phyloP scores from a whole-genome alignment of 1,284 basidiomycete genomes.

The Tylopilus orsonianus region DNA sequence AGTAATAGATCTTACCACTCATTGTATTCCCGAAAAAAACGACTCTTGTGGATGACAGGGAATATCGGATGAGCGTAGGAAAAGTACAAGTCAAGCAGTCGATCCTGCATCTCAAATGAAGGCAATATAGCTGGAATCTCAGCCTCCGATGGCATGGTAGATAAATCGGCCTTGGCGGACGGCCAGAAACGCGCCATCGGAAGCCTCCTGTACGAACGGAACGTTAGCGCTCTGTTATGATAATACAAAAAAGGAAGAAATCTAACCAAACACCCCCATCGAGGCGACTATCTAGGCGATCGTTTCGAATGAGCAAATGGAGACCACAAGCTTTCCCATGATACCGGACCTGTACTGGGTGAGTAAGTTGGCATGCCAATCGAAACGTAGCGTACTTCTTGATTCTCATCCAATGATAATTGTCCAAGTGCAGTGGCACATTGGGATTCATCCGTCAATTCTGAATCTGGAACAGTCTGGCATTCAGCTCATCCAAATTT shows the following conservation, averaged over 20 bases:
- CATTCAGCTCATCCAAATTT: slow-evolving; percentile 2
- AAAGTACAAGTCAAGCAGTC: slow-evolving; percentile 74
- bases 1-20: slow-evolving; percentile 43
- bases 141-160: slow-evolving; percentile 41
- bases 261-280: slow-evolving; percentile 74
- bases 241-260: slow-evolving; percentile 1
- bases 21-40: slow-evolving; percentile 67
- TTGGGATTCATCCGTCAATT: slow-evolving; percentile 28
- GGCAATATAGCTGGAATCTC: slow-evolving; percentile 53
- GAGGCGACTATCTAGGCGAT: slow-evolving; percentile 64
- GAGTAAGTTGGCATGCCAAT: slow-evolving; percentile 6
- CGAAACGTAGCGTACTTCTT: slow-evolving; percentile 49
- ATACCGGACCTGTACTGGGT: slow-evolving; percentile 59
- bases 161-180: slow-evolving; percentile 40
- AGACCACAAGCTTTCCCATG: slow-evolving; percentile 76
- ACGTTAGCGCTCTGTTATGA: slow-evolving; percentile 4
- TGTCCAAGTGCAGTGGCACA: slow-evolving; percentile 56
- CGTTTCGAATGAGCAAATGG: slow-evolving; percentile 67
- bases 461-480: slow-evolving; percentile 19
- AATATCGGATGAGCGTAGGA: slow-evolving; percentile 78
- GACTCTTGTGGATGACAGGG: slow-evolving; percentile 70
- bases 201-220: slow-evolving; percentile 52
- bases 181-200: slow-evolving; percentile 79
- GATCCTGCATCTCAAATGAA: slow-evolving; percentile 57
- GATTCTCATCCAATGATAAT: slow-evolving; percentile 80